phyloP scores from a whole-genome alignment of 2,329 filamentous ascomycete genomes.

The Phyllosticta capitalensis region DNA sequence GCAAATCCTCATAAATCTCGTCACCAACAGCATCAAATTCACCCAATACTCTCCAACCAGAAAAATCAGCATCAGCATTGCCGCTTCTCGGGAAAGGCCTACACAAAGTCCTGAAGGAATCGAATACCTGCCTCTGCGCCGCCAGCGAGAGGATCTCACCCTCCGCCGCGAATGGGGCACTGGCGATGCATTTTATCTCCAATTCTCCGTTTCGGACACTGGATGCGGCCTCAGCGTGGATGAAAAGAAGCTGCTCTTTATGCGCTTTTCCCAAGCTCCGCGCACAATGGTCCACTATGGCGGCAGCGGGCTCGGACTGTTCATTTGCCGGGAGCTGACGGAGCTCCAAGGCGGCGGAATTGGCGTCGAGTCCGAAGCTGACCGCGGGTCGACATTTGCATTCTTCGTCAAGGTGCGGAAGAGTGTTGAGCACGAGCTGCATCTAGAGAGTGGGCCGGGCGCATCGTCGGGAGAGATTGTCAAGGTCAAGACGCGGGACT shows the following conservation, averaged over 20 bases:
- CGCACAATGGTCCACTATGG: constrained; percentile 65
- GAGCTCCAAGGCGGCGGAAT: constrained; percentile 67
- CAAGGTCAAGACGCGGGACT: background rate
- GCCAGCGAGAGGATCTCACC: constrained; percentile 5
- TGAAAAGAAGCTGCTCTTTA: constrained; percentile 24
- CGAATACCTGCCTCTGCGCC: constrained; percentile 7
- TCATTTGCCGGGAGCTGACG: constrained; percentile 61
- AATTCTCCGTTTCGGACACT: constrained; percentile 24
- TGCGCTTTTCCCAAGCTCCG: constrained; percentile 28
- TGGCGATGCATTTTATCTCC: constrained; percentile 20
- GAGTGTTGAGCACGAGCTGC: constrained; percentile 10
- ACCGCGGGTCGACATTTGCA: constrained; percentile 57
- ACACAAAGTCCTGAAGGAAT: constrained; percentile 5
- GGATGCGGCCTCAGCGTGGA: constrained; percentile 23
- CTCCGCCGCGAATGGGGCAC: constrained; percentile 20
- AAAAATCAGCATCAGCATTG: constrained; percentile 22
- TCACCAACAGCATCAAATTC: constrained; percentile 26
- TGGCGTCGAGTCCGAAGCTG: constrained; percentile 54
- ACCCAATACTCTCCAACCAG: constrained; percentile 19
- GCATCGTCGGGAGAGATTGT: background rate
- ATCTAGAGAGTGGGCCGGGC: background rate
- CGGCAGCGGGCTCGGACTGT: constrained; percentile 62
- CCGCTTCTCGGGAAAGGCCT: constrained; percentile 16
- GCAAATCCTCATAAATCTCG: constrained; percentile 22
- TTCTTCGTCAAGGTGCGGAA: constrained; percentile 60